phyloP scores from a whole-genome alignment of 73 alveolate species.

The Stentor coeruleus region DNA sequence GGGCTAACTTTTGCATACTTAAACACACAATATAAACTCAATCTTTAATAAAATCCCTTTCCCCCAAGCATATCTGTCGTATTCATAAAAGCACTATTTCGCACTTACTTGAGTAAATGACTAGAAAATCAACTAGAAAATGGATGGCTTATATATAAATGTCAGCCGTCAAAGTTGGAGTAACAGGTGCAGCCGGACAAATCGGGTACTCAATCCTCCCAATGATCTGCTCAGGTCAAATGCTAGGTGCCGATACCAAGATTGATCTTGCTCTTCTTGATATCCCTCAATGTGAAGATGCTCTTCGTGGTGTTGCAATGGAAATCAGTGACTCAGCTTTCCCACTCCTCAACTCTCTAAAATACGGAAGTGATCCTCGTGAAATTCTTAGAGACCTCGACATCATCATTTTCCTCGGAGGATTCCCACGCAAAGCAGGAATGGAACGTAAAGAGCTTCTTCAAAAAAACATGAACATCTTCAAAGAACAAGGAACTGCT shows the following conservation, averaged over 20 bases:
- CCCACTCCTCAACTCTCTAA: slow-evolving; percentile 53
- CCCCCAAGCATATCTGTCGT: no score
- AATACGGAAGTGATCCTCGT: slow-evolving; percentile 68
- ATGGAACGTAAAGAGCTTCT: slow-evolving; percentile 87
- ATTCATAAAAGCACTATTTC: no score
- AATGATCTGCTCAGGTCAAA: slow-evolving; percentile 56
- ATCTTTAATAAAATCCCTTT: no score
- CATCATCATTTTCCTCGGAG: slow-evolving; percentile 79
- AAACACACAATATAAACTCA: no score
- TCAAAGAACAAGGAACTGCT: slow-evolving; percentile 76
- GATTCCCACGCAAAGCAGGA: slow-evolving; percentile 87
- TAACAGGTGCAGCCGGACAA: slow-evolving; percentile 92
- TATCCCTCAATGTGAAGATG: slow-evolving; percentile 59
- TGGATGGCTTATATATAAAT: no score
- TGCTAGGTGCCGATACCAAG: slow-evolving; percentile 52
- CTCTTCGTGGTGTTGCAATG: slow-evolving; percentile 68
- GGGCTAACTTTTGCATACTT: no score
- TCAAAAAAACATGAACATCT: slow-evolving; percentile 69
- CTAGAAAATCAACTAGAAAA: no score
- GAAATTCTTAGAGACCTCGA: slow-evolving; percentile 77
- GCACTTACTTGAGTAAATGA: no score
- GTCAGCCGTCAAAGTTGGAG: no score
- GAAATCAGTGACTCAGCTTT: slow-evolving; percentile 81
- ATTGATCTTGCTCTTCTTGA: slow-evolving; percentile 69
- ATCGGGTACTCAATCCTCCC: slow-evolving; percentile 77